Conservation (phyloP, 1,284 basidiomycete species). For the Pseudozyma pruni region DNA sequence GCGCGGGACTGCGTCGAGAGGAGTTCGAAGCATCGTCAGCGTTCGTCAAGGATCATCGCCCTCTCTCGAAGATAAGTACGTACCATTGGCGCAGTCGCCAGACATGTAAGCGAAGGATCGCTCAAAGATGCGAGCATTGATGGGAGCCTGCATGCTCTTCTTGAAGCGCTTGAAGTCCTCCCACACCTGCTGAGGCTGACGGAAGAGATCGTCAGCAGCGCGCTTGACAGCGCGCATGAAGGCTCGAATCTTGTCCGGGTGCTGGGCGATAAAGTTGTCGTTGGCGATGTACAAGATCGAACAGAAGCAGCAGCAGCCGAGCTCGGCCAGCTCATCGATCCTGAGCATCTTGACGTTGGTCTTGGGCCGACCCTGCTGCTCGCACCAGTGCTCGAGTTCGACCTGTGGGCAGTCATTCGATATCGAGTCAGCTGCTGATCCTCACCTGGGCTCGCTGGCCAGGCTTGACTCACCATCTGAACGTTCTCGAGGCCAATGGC, state of each 20-base stretch:
- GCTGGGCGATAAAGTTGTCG: slow-evolving; percentile 56
- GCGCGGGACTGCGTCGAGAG: slow-evolving; percentile 23
- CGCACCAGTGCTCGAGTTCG: slow-evolving; percentile 69
- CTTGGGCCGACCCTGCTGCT: slow-evolving; percentile 62
- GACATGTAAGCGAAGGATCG: slow-evolving; percentile 69
- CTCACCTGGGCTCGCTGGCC: background rate
- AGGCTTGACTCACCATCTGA: slow-evolving; percentile 51
- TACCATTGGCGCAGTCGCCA: slow-evolving; percentile 60
- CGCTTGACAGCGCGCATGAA: slow-evolving; percentile 69
- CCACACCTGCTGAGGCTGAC: slow-evolving; percentile 67
- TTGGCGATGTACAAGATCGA: slow-evolving; percentile 64
- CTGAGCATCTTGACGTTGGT: slow-evolving; percentile 69
- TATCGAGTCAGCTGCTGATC: too few relatives aligned
- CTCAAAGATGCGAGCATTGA: slow-evolving; percentile 63
- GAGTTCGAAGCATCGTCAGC: slow-evolving; percentile 12
- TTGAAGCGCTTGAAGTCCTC: slow-evolving; percentile 66
- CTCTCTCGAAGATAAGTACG: background rate
- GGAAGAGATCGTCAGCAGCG: slow-evolving; percentile 66
- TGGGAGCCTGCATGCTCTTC: slow-evolving; percentile 64
- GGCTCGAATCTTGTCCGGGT: slow-evolving; percentile 67
- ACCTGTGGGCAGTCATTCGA: background rate
- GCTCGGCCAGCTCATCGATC: slow-evolving; percentile 68
- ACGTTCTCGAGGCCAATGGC: slow-evolving; percentile 69
- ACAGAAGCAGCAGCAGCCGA: slow-evolving; percentile 69
- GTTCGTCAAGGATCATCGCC: too few relatives aligned